These are phyloP conservation scores for Sanghuangporus baumii DNA, from an alignment of 1,284 basidiomycete species.

Conservation along the genomic window DNA sequence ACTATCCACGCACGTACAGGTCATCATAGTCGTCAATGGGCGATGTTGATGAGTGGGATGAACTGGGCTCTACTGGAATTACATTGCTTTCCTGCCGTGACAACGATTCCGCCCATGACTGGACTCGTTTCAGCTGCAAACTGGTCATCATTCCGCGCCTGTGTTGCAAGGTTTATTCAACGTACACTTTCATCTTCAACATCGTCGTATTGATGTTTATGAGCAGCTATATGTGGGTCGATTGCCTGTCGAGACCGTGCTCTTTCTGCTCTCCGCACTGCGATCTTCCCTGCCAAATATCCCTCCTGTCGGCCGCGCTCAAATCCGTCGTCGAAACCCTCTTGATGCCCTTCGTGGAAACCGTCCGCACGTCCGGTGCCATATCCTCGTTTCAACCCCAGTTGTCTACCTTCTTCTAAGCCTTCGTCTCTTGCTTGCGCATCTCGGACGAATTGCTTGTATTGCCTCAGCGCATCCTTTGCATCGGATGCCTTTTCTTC, in stretches of 20 bases:
- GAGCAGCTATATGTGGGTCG: constrained; percentile 34
- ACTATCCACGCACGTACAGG: background rate
- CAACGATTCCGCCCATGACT: constrained; percentile 19
- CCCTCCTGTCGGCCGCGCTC: constrained; percentile 38
- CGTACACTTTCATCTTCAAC: constrained; percentile 22
- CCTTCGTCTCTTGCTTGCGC: constrained; percentile 43
- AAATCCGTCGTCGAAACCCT: constrained; percentile 33
- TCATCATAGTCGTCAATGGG: background rate
- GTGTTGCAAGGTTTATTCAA: constrained; percentile 26
- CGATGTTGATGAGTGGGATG: constrained; percentile 10
- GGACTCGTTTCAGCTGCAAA: constrained; percentile 11
- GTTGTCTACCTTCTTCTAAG: constrained; percentile 35
- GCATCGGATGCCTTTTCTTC: constrained; percentile 43
- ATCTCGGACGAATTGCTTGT: constrained; percentile 42
- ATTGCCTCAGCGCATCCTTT: constrained; percentile 40
- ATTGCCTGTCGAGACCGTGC: constrained; percentile 37
- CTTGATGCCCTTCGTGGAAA: constrained; percentile 34
- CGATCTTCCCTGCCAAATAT: constrained; percentile 39
- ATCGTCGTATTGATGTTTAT: constrained; percentile 39
- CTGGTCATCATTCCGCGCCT: constrained; percentile 21
- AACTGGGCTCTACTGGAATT: constrained; percentile 9
- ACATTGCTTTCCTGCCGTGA: constrained; percentile 9
- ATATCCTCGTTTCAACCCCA: constrained; percentile 35
- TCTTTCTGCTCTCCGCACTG: constrained; percentile 40
- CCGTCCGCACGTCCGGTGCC: constrained; percentile 39